A percentile compares a stretch with the other conserved stretches of the same genome.
Evolutionary conservation across 352 stramenopile genomes (phyloP).

Genomic region (Lagenidium sp.): DNA sequence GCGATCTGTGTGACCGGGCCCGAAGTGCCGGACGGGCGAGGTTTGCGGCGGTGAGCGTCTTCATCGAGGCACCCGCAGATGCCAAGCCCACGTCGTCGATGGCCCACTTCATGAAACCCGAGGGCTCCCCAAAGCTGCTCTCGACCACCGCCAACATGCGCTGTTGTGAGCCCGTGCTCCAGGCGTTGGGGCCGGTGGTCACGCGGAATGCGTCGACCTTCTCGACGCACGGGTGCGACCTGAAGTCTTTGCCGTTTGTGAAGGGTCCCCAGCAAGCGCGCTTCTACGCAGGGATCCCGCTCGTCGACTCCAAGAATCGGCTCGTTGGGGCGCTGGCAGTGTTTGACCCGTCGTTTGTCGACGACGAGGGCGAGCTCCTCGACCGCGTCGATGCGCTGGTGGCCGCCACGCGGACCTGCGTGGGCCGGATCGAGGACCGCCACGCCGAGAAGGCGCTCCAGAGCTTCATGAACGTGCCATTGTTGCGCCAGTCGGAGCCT

Average conservation of each 20-base stretch:
- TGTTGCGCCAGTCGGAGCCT: slow-evolving; percentile 43
- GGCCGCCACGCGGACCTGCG: slow-evolving; percentile 19
- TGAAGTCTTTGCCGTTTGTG: slow-evolving; percentile 53
- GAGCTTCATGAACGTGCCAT: slow-evolving; percentile 36
- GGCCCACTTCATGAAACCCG: slow-evolving; percentile 42
- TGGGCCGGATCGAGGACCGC: slow-evolving; percentile 31
- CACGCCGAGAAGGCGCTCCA: slow-evolving; percentile 38
- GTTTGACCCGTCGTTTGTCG: slow-evolving; percentile 39
- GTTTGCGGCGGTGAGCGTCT: slow-evolving; percentile 55
- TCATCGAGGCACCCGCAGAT: slow-evolving; percentile 10
- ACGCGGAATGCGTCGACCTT: slow-evolving; percentile 33
- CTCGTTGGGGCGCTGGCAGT: slow-evolving; percentile 52
- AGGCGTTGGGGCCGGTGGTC: slow-evolving; percentile 25
- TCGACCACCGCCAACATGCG: slow-evolving; percentile 43
- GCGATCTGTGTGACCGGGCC: slow-evolving; percentile 43
- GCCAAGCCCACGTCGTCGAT: slow-evolving; percentile 2
- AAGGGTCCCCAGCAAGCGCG: slow-evolving; percentile 51
- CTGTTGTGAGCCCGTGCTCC: slow-evolving; percentile 62
- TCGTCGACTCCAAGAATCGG: slow-evolving; percentile 31
- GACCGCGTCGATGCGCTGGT: slow-evolving; percentile 24
- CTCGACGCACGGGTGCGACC: slow-evolving; percentile 29
- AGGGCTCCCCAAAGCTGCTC: slow-evolving; percentile 33
- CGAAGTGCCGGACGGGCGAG: slow-evolving; percentile 26
- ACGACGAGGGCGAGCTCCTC: slow-evolving; percentile 31
- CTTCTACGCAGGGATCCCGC: slow-evolving; percentile 64